These are phyloP conservation scores for Tricharina praecox DNA, from an alignment of 495 filamentous ascomycete genomes.

Conservation along the genomic window DNA sequence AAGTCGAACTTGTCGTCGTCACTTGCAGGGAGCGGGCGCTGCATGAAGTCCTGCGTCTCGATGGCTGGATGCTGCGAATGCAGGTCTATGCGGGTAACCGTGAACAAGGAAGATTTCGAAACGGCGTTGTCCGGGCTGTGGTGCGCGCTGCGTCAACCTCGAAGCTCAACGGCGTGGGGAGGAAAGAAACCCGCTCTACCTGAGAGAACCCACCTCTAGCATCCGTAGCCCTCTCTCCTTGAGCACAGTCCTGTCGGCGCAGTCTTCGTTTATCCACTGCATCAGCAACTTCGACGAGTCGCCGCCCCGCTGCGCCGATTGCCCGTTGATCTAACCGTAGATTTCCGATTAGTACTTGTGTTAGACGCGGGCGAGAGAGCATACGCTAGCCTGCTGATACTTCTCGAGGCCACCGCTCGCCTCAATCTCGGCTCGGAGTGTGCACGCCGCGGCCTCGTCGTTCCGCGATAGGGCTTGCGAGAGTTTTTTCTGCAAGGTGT, in stretches of 20 bases:
- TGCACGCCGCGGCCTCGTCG: constrained; percentile 38
- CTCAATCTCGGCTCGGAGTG: constrained; percentile 44
- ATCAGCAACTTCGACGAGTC: constrained; percentile 77
- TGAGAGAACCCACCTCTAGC: constrained; percentile 82
- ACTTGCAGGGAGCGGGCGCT: constrained; percentile 50
- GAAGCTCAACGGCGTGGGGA: too few species aligned
- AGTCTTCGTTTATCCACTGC: constrained; percentile 51
- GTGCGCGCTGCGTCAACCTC: too few species aligned
- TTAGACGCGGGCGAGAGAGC: constrained; percentile 11
- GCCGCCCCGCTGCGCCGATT: constrained; percentile 67
- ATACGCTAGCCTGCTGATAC: constrained; percentile 80
- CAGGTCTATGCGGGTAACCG: constrained; percentile 75
- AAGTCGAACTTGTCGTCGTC: constrained; percentile 60
- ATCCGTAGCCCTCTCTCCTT: constrained; percentile 37
- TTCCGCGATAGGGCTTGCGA: constrained; percentile 47
- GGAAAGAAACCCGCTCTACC: too few species aligned
- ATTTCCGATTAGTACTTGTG: constrained; percentile 12
- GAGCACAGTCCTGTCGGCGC: constrained; percentile 13
- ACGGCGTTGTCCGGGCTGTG: constrained; percentile 68
- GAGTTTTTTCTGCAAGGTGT: constrained; percentile 62
- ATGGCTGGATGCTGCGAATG: constrained; percentile 71
- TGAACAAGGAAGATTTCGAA: constrained; percentile 49
- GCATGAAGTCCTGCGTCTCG: constrained; percentile 83
- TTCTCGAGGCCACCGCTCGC: constrained; percentile 58
- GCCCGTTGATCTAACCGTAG: constrained; percentile 38